Evolutionary conservation across 176 grass and related monocot species (phyloP), one percentile per base, ranked within the genome.

Genomic region (Pontederia crassipes): DNA sequence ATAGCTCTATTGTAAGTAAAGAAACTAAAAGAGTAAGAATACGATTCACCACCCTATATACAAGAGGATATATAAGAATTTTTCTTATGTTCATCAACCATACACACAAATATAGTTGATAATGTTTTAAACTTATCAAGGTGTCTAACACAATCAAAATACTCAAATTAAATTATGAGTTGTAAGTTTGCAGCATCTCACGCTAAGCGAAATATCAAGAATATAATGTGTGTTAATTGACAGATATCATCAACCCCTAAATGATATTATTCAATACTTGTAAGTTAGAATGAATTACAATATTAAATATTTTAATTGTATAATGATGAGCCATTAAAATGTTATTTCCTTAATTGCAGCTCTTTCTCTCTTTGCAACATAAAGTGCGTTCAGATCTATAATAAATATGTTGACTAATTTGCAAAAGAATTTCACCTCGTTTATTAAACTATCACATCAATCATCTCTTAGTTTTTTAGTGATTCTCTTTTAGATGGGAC

Each of bases 341-440:
- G 53, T 64, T n/a, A 46, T 66, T 32, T 7, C 49, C 49, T 8
- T 66, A 51, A 65, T 35, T 27, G 29, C n/a, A 67, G 72, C 61
- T 27, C 72, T 48, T 10, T 61, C 72, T 64, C 49, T 61, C 54
- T 16, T 9, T 32, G 66, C 17, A 58, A 75, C 57, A 4, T 35
- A 57, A 20, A 40, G 45, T 48, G 15, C 51, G 2, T 66, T 17
- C 50, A 75, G 52, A 18, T 75, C 28, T 53, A 32, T 48, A 58
- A 75, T 10, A 58, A 18, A 24, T 8, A 75, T 56, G 4, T 8
- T 27, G 57, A 55, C 28, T 1, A 24, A 24, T 24, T 24, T 24
- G 20, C 20, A 24, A 24, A 24, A 24, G 1, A 24, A 24, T 0
- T 24, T 24, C 20, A 24, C 20, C 20, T 24, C 20, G 1, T 24